Evolutionary conservation across 2,329 filamentous ascomycete species (phyloP).

Genomic region (Scedosporium boydii): DNA sequence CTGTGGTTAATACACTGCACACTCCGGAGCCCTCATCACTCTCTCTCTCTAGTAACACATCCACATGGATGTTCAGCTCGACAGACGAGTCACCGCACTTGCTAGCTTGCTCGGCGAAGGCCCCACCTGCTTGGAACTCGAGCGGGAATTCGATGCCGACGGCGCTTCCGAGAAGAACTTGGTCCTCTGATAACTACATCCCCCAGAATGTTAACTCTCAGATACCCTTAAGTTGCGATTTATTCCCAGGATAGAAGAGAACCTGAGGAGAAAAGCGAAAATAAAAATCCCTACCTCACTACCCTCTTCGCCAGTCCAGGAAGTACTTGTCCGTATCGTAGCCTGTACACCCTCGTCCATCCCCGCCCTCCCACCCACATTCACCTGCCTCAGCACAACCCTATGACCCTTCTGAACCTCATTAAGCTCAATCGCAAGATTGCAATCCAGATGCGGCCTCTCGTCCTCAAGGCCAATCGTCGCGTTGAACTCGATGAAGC

Average conservation of each 20-base stretch:
- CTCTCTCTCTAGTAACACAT: neutral
- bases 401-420: neutral
- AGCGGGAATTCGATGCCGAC: constrained; percentile 1
- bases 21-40: neutral
- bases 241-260: no score
- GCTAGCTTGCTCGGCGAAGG: neutral
- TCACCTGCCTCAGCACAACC: neutral
- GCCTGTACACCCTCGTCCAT: neutral
- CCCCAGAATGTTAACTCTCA: no score
- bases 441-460: neutral
- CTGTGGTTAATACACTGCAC: neutral
- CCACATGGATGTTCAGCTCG: neutral
- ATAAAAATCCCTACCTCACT: neutral
- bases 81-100: neutral
- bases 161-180: constrained; percentile 1
- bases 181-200: neutral
- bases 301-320: neutral
- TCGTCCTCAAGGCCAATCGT: neutral
- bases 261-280: neutral
- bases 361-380: neutral
- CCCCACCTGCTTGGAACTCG: neutral
- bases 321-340: neutral
- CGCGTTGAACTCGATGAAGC: constrained; percentile 1
- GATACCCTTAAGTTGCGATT: no score
- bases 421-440: neutral